These are phyloP conservation scores for Chalciporus piperatus DNA, from an alignment of 768 basidiomycete species.

Conservation along the genomic window DNA sequence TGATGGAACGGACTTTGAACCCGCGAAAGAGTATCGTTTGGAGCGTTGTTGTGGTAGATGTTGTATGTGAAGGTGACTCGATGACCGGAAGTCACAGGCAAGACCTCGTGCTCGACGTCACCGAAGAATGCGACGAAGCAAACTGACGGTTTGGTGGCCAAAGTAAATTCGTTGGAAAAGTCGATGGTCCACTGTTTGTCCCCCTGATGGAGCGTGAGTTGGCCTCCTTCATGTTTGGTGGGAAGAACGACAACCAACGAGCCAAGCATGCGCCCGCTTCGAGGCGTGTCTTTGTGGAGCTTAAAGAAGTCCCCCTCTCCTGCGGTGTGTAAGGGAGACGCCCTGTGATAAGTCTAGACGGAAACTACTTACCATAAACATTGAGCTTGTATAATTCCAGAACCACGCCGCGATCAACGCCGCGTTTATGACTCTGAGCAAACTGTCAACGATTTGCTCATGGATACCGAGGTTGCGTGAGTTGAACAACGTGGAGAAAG, in stretches of 20 bases:
- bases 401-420: slow-evolving; percentile 5
- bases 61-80: slow-evolving; percentile 48
- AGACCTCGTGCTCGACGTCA: slow-evolving; percentile 46
- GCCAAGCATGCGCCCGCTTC: slow-evolving; percentile 44
- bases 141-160: slow-evolving; percentile 9
- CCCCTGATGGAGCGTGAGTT: slow-evolving; percentile 8
- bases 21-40: background rate
- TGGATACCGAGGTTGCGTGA: slow-evolving; percentile 2
- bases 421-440: slow-evolving; percentile 25
- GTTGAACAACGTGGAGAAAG: slow-evolving; percentile 29
- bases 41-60: slow-evolving; percentile 14
- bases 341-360: background rate
- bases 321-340: too few relatives aligned
- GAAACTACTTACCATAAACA: slow-evolving; percentile 38
- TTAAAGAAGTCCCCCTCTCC: slow-evolving; percentile 10
- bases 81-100: slow-evolving; percentile 39
- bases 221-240: slow-evolving; percentile 21
- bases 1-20: background rate
- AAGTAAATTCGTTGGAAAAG: background rate
- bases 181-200: slow-evolving; percentile 5
- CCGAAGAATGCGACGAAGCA: slow-evolving; percentile 43
- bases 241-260: slow-evolving; percentile 53
- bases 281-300: slow-evolving; percentile 34
- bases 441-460: background rate
- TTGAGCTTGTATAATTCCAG: slow-evolving; percentile 43